A percentile compares a stretch with the other conserved stretches of the same genome.
These are phyloP conservation scores for Exophiala xenobiotica DNA, from an alignment of 2,329 filamentous ascomycete genomes.

Conservation along the genomic window DNA sequence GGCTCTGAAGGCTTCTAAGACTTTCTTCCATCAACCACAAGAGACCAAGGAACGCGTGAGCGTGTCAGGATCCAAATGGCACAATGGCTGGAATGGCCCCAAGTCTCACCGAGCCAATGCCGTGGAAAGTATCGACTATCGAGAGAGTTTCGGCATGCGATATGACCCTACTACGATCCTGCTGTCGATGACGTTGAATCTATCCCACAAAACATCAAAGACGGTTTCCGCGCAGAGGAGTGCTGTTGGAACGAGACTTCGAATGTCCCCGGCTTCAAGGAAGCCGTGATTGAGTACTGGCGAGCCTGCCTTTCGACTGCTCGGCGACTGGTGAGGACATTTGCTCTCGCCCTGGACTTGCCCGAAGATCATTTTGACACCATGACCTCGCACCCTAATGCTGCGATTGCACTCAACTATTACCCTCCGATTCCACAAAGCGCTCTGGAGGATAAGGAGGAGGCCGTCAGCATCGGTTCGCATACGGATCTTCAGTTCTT, in stretches of 20 bases:
- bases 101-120: constrained; percentile 8
- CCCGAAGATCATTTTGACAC: constrained; percentile 42
- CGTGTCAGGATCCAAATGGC: not conserved
- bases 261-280: constrained; percentile 26
- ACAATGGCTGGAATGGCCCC: constrained; percentile 9
- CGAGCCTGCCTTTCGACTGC: not conserved
- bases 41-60: constrained; percentile 4
- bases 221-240: not conserved
- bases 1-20: not conserved
- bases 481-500: constrained; percentile 53
- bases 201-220: not conserved
- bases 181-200: not conserved
- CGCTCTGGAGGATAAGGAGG: not conserved
- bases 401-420: constrained; percentile 36
- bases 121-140: constrained; percentile 3
- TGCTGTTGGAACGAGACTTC: not conserved
- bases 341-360: constrained; percentile 43
- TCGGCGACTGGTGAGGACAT: constrained; percentile 39
- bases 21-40: constrained; percentile 5
- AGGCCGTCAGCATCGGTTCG: constrained; percentile 39
- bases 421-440: constrained; percentile 5
- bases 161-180: constrained; percentile 3
- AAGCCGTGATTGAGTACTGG: constrained; percentile 5
- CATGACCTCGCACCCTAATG: constrained; percentile 47
- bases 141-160: constrained; percentile 6